Conservation (phyloP, 129 eudicot genomes). For the Flaveria robusta region DNA sequence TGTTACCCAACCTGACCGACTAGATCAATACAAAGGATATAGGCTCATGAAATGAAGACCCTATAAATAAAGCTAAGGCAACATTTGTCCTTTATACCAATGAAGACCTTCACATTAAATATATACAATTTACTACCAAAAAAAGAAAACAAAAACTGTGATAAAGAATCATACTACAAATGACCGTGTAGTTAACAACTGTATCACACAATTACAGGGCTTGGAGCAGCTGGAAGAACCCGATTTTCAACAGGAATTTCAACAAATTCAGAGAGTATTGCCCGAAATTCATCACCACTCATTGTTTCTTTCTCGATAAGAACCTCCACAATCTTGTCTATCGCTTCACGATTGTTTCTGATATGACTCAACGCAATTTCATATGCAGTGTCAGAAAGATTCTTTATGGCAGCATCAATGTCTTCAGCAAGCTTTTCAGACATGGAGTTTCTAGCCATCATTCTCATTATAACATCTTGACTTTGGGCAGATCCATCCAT, state of each 20-base stretch:
- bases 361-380: conserved; percentile 85
- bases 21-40: too few relatives aligned
- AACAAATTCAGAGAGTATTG: conserved; percentile 78
- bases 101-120: conserved; percentile 5
- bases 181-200: background rate
- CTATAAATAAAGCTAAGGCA: conserved; percentile 9
- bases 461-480: conserved; percentile 88
- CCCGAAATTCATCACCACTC: conserved; percentile 93
- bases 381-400: conserved; percentile 79
- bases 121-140: conserved; percentile 24
- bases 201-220: conserved; percentile 43
- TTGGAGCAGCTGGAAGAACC: conserved; percentile 52
- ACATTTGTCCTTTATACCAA: background rate
- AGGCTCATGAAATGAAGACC: too few relatives aligned
- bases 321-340: conserved; percentile 93
- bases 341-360: conserved; percentile 84
- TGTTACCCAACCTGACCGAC: too few relatives aligned
- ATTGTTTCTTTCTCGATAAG: conserved; percentile 92
- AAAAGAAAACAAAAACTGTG: conserved; percentile 6
- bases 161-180: conserved; percentile 9
- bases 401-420: conserved; percentile 85
- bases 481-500: conserved; percentile 91
- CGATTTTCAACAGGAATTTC: conserved; percentile 92
- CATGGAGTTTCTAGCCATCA: conserved; percentile 99
- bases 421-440: conserved; percentile 94